These are phyloP conservation scores for Alternaria ventricosa DNA, from an alignment of 2,329 filamentous ascomycete genomes.

Conservation along the genomic window DNA sequence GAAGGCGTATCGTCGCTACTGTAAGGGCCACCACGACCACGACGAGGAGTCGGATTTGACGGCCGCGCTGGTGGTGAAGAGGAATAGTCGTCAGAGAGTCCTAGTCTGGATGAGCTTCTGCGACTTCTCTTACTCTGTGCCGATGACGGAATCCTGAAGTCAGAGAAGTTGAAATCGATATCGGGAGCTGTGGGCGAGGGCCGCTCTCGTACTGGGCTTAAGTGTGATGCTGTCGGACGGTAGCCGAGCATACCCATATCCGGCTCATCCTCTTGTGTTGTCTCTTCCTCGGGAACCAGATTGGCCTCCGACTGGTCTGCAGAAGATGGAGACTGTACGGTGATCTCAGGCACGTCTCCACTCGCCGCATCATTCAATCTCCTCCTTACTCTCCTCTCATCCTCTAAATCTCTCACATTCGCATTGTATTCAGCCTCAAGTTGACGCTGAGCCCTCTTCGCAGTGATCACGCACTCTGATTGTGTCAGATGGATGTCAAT, in stretches of 20 bases:
- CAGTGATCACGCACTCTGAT: too few species aligned
- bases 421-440: too few species aligned
- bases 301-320: background rate
- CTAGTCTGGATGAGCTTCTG: background rate
- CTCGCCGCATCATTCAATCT: background rate
- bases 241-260: background rate
- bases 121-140: background rate
- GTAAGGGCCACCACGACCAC: background rate
- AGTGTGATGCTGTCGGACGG: background rate
- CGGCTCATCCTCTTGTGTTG: background rate
- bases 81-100: background rate
- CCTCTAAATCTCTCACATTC: too few species aligned
- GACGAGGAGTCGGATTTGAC: background rate
- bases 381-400: background rate
- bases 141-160: background rate
- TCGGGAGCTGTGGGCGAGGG: background rate
- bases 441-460: too few species aligned
- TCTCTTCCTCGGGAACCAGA: background rate
- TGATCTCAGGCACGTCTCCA: background rate
- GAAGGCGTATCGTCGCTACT: background rate
- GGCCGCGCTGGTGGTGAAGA: background rate
- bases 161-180: background rate
- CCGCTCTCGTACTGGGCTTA: background rate
- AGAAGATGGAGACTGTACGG: background rate
- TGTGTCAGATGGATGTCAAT: too few species aligned